These are phyloP conservation scores for Vitis hybrid DNA, from an alignment of 177 flowering plant genomes.

Conservation along the genomic window DNA sequence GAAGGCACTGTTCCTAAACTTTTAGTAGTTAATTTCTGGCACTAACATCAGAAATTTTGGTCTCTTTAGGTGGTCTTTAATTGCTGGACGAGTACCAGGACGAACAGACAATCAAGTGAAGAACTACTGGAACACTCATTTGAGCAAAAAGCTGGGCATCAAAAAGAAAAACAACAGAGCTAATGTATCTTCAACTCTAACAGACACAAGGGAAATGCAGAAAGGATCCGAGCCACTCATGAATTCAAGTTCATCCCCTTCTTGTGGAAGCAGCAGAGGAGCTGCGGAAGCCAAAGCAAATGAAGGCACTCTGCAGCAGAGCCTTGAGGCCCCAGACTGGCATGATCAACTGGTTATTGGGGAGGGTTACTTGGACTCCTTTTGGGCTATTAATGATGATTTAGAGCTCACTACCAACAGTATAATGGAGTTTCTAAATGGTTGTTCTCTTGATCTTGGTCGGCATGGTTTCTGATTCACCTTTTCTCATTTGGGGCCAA, in stretches of 20 bases:
- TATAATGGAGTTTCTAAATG: not conserved
- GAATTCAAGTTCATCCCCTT: not conserved
- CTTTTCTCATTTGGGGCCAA: not conserved
- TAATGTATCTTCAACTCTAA: no score
- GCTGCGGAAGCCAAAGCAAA: not conserved
- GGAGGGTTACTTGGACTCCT: not conserved
- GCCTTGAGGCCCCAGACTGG: not conserved
- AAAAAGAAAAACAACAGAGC: not conserved
- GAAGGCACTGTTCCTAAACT: not conserved
- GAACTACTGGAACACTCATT: slow-evolving; percentile 32
- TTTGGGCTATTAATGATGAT: not conserved
- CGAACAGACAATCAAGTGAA: slow-evolving; percentile 37
- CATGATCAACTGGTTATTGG: not conserved
- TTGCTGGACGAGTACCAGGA: slow-evolving; percentile 36
- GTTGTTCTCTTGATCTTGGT: not conserved
- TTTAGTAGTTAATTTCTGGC: not conserved
- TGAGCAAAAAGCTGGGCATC: slow-evolving; percentile 27
- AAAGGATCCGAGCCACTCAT: not conserved
- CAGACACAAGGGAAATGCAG: not conserved
- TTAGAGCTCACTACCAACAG: not conserved
- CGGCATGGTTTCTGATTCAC: not conserved
- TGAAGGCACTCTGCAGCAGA: not conserved
- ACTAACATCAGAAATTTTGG: no score
- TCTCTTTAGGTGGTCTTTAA: slow-evolving; percentile 31
- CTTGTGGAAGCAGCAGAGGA: not conserved